These are phyloP conservation scores for Malus asiatica DNA, from an alignment of 306 rosid species.

Conservation along the genomic window DNA sequence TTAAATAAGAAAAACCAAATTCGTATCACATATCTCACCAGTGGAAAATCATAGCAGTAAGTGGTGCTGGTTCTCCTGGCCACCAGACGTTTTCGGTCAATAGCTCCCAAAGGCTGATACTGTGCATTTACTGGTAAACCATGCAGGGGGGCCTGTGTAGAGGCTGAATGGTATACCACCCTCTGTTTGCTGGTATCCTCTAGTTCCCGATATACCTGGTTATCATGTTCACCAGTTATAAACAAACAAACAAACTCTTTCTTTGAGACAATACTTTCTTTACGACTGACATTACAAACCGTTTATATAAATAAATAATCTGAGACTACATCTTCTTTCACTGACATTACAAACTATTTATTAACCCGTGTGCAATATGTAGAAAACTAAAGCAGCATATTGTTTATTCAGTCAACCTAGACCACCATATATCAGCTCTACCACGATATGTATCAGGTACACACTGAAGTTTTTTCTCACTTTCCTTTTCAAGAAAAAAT, in stretches of 20 bases:
- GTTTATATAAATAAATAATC: neutral
- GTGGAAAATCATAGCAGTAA: slow-evolving; percentile 93
- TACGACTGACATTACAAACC: too few relatives aligned
- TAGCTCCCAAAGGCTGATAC: slow-evolving; percentile 75
- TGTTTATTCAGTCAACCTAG: neutral
- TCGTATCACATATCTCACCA: slow-evolving; percentile 49
- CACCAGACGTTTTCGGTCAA: slow-evolving; percentile 70
- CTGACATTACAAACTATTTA: neutral
- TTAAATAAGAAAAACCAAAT: slow-evolving; percentile 1
- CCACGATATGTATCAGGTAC: neutral
- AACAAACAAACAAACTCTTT: neutral
- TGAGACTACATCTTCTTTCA: neutral
- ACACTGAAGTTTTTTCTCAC: neutral
- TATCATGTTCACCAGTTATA: slow-evolving; percentile 14
- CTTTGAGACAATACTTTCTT: neutral
- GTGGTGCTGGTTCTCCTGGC: slow-evolving; percentile 92
- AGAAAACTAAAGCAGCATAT: neutral
- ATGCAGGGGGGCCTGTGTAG: slow-evolving; percentile 53
- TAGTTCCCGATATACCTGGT: slow-evolving; percentile 72
- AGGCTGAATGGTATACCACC: slow-evolving; percentile 63
- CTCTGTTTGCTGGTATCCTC: slow-evolving; percentile 54
- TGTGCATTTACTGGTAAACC: slow-evolving; percentile 65
- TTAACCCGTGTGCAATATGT: neutral
- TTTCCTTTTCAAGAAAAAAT: too few relatives aligned
- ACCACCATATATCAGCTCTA: neutral